Evolutionary conservation across 306 rosid species (phyloP).

Genomic region (Biancaea sappan): DNA sequence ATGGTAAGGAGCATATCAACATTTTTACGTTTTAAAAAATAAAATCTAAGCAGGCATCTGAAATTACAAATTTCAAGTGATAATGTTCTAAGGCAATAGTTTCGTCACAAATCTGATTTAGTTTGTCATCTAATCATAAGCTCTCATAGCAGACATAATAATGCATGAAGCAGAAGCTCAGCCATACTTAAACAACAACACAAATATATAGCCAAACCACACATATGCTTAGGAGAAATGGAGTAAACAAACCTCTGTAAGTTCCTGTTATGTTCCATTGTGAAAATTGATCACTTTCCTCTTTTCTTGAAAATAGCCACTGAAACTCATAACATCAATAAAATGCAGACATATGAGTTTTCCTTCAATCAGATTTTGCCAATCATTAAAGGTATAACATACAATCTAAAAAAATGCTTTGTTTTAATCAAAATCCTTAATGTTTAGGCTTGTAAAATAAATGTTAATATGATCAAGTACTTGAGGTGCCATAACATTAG

Average conservation of each 20-base stretch:
- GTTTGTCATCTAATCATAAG: conserved; percentile 13
- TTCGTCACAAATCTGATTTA: background rate
- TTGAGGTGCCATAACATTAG: conserved; percentile 4
- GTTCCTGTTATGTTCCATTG: conserved; percentile 96
- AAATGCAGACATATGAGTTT: conserved; percentile 27
- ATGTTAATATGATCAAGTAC: conserved; percentile 15
- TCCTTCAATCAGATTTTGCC: conserved; percentile 32
- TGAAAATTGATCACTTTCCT: conserved; percentile 72
- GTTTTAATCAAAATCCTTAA: background rate
- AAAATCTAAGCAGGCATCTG: background rate
- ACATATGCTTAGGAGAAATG: background rate
- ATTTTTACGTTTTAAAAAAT: background rate
- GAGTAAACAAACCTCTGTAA: conserved; percentile 72
- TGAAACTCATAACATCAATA: conserved; percentile 49
- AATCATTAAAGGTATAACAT: conserved; percentile 13
- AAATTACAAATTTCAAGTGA: conserved; percentile 15
- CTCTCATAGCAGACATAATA: background rate
- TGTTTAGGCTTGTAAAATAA: conserved; percentile 13
- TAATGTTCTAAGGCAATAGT: background rate
- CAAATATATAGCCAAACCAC: conserved; percentile 18
- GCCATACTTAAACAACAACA: conserved; percentile 15
- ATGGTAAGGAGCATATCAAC: background rate
- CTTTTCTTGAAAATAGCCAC: conserved; percentile 74
- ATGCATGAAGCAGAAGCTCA: conserved; percentile 26
- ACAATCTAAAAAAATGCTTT: background rate